Conservation (phyloP, 495 filamentous ascomycete genomes). For the Extremus antarcticus region DNA sequence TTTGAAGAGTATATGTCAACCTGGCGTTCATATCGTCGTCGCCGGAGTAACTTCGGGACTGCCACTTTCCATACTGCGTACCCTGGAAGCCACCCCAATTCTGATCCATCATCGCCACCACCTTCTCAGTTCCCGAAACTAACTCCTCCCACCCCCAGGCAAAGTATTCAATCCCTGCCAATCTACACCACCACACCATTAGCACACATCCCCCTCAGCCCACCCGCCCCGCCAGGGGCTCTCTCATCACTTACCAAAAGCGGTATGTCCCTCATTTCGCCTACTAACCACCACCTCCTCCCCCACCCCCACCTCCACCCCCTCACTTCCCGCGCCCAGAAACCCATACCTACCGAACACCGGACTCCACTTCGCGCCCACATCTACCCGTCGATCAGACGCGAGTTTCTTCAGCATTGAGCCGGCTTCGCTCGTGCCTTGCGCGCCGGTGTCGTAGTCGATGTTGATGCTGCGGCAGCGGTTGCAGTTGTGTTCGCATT, state of each 20-base stretch:
- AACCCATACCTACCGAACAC: constrained; percentile 81
- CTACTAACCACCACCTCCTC: constrained; percentile 56
- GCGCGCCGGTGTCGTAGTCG: constrained; percentile 64
- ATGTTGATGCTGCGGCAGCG: constrained; percentile 73
- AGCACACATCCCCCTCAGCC: background rate
- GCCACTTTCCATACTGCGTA: no score
- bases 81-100: no score
- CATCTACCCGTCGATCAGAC: constrained; percentile 67
- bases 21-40: no score
- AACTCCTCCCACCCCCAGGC: background rate
- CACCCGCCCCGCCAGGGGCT: background rate
- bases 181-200: constrained; percentile 3
- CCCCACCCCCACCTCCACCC: constrained; percentile 46
- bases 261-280: constrained; percentile 47
- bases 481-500: constrained; percentile 68
- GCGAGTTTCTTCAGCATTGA: constrained; percentile 64
- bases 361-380: constrained; percentile 60
- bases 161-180: constrained; percentile 8
- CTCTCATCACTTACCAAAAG: constrained; percentile 46
- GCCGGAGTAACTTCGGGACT: no score
- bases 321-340: constrained; percentile 27
- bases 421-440: constrained; percentile 52
- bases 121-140: background rate
- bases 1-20: no score
- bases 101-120: no score